Conservation (phyloP, 1,284 basidiomycete genomes). For the Ganoderma lingzhi region DNA sequence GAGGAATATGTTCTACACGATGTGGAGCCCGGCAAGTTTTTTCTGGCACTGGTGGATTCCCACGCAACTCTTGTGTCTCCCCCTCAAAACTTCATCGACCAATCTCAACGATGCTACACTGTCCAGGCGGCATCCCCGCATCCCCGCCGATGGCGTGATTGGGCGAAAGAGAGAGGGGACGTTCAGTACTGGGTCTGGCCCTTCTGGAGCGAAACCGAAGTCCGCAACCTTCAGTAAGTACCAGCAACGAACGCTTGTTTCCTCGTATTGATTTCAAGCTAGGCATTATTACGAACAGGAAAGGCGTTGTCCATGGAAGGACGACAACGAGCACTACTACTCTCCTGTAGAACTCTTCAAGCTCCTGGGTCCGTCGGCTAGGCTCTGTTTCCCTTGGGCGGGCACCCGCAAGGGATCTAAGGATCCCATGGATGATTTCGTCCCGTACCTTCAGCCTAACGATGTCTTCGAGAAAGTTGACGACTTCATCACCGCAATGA, state of each 20-base stretch:
- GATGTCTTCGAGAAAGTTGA: too few species aligned
- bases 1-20: background rate
- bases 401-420: too few species aligned
- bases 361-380: background rate
- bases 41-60: too few species aligned
- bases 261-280: background rate
- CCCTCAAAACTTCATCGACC: too few species aligned
- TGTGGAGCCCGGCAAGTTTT: background rate
- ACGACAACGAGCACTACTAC: background rate
- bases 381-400: too few species aligned
- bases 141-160: background rate
- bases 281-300: background rate
- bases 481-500: too few species aligned
- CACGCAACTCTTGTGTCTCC: too few species aligned
- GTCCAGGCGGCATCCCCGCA: too few species aligned
- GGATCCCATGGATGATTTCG: too few species aligned
- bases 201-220: background rate
- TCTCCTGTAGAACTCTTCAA: background rate
- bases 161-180: background rate
- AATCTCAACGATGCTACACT: too few species aligned
- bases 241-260: background rate
- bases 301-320: background rate
- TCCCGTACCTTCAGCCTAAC: too few species aligned
- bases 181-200: background rate
- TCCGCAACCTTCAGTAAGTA: constrained; percentile 1